Base-by-base conservation (phyloP, 73 alveolate genomes). In the Paramecium primaurelia region DNA sequence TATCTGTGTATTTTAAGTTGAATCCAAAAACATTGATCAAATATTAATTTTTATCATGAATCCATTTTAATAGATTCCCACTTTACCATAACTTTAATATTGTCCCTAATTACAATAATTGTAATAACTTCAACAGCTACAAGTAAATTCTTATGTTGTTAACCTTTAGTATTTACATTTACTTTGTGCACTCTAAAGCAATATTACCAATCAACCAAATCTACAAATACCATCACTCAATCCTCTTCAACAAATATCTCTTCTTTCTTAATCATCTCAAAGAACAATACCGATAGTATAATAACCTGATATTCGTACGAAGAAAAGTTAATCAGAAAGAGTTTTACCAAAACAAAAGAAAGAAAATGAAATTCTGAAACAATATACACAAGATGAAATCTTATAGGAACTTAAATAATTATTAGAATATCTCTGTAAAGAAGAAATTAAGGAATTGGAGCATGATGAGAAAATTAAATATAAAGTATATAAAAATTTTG, bases 281-380 rank as follows among this genome's bases (percentile, higher is more conserved):
- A 73, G 87, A 38, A 73, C 87, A 73, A 73, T 73, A 20, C 87
- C 58, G 10, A 73, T 73, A 25, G 87, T 34, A 73, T 11, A 36
- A 73, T 25, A 25, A 16, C n/a, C 59, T n/a, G 59, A 34, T 7
- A 34, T 34, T 3, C n/a, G 34, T 16, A 40, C 58, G 22, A 73
- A 73, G 59, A 73, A 73, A 44, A 37, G 87, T 20, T 18, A 80
- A 80, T 80, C 91, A 44, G 91, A 80, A 36, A 42, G 91, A 80
- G 73, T 80, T 20, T 80, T 80, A 36, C 91, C 91, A n/a, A 49
- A 42, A 45, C 12, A 80, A 44, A 80, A 47, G 45, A 44, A 80
- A 16, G 91, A 80, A 16, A 42, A 47, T 26, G 47, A 42, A 80
- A 40, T 80, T 20, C 54, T 80, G 73, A 45, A 80, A 49, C 34